These are phyloP conservation scores for Cardamine chenopodiifolia DNA, from an alignment of 345 rosid genomes.

Conservation along the genomic window DNA sequence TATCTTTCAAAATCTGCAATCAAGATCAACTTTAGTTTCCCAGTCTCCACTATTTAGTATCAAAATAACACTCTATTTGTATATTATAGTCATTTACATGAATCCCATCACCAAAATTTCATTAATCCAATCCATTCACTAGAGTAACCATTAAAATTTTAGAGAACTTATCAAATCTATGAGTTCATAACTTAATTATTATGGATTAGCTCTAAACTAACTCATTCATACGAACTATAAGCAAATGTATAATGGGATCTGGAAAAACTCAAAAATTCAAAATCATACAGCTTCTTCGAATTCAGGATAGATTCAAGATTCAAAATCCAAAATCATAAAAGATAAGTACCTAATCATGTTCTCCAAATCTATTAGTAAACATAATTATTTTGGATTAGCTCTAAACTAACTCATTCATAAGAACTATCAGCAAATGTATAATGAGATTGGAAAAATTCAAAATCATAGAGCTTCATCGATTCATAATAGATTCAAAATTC, in stretches of 20 bases:
- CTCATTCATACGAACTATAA: not conserved
- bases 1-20: conserved; percentile 90
- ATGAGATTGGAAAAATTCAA: not conserved
- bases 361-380: not conserved
- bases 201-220: not conserved
- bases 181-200: not conserved
- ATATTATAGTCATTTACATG: not conserved
- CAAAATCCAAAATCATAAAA: too few species aligned
- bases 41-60: not conserved
- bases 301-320: too few species aligned
- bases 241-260: not conserved
- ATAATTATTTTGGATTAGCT: not conserved
- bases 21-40: not conserved
- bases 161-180: conserved; percentile 22
- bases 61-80: not conserved
- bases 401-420: conserved; percentile 7
- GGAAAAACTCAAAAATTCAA: not conserved
- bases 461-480: not conserved
- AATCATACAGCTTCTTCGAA: not conserved
- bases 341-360: too few species aligned
- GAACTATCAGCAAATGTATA: not conserved
- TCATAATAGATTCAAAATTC: not conserved
- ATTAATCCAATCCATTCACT: not conserved
- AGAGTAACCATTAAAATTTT: not conserved
- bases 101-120: not conserved